Evolutionary conservation across 768 basidiomycete genomes (phyloP).

Genomic region (Hortiboletus flavorubellus): DNA sequence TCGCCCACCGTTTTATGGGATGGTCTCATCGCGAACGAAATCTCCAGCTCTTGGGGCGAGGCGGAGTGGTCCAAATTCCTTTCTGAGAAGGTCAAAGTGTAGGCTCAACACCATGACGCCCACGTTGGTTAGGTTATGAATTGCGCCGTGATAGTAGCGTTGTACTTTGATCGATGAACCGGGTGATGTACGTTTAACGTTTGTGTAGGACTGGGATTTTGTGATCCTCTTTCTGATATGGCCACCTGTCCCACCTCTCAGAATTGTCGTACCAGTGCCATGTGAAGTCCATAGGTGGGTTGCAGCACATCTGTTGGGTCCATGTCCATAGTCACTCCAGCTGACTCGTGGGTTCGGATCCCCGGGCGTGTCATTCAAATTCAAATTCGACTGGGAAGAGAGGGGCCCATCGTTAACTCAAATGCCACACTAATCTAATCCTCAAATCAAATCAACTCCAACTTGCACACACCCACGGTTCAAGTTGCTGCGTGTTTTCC

Average conservation of each 20-base stretch:
- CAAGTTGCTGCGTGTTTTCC: background rate
- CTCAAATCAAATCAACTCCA: background rate
- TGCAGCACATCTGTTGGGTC: background rate
- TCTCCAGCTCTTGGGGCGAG: constrained; percentile 81
- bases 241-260: background rate
- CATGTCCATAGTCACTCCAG: background rate
- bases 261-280: background rate
- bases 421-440: no score
- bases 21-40: constrained; percentile 64
- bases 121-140: background rate
- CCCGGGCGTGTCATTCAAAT: no score
- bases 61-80: constrained; percentile 81
- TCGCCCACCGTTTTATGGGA: constrained; percentile 83
- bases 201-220: background rate
- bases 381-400: no score
- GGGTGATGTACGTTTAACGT: background rate
- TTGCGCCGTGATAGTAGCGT: background rate
- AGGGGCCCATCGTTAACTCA: background rate
- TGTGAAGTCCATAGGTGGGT: background rate
- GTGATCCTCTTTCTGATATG: background rate
- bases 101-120: background rate
- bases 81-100: constrained; percentile 49
- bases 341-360: no score
- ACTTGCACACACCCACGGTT: background rate
- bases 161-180: background rate